Evolutionary conservation across 148 eudicot species (phyloP).

Genomic region (Persicaria tinctoria): DNA sequence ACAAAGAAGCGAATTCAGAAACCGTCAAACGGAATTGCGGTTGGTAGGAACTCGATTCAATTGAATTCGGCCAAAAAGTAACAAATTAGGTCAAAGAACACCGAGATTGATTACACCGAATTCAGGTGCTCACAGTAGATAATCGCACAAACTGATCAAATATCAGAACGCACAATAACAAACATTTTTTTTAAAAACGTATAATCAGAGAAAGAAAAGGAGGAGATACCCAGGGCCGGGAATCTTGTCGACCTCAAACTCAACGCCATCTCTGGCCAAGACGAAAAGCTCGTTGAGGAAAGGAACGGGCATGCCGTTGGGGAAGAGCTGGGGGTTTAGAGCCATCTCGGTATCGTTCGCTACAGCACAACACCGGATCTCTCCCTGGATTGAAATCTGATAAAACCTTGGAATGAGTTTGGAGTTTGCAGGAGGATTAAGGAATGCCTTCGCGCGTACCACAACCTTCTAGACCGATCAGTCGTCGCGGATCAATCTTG

Average conservation of each 20-base stretch:
- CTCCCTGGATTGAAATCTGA: slow-evolving; percentile 4
- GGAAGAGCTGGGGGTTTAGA: slow-evolving; percentile 70
- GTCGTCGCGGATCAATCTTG: no score
- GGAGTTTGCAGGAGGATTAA: neutral
- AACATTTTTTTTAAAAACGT: neutral
- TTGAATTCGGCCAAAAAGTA: neutral
- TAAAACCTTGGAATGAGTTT: neutral
- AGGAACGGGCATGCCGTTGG: slow-evolving; percentile 85
- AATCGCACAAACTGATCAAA: neutral
- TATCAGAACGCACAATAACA: neutral
- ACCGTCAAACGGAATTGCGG: neutral
- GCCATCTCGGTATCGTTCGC: slow-evolving; percentile 39
- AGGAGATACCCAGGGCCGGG: slow-evolving; percentile 48
- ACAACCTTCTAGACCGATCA: slow-evolving; percentile 2
- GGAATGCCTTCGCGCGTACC: slow-evolving; percentile 3
- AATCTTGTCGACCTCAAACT: slow-evolving; percentile 82
- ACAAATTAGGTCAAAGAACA: neutral
- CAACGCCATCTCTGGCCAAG: slow-evolving; percentile 92
- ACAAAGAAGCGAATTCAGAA: neutral
- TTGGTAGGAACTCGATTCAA: neutral
- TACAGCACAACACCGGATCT: neutral
- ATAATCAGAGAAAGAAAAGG: neutral
- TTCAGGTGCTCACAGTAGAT: neutral
- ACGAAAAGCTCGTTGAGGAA: slow-evolving; percentile 78
- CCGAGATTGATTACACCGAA: neutral